Base-by-base conservation (phyloP, 2,329 filamentous ascomycete species). In the Didymella arachidicola region DNA sequence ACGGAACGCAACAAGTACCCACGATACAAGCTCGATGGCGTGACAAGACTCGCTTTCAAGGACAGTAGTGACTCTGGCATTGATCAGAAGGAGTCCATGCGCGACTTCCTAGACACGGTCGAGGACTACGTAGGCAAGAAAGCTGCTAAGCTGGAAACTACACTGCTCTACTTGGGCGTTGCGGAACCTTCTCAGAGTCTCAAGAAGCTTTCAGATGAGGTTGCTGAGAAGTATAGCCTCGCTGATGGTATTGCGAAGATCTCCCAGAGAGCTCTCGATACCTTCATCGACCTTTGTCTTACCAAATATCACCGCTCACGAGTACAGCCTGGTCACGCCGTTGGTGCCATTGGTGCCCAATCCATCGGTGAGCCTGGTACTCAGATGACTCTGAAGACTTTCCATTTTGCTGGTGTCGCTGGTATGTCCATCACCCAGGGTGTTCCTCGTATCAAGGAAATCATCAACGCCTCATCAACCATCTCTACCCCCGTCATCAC, bases 401-500 rank as follows among this genome's bases (percentile, higher is more conserved):
- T 98, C 87, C 95, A 98, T 90, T 99, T 99, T 82, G 95, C 95
- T 74, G 95, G 95, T 90, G 95, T 99, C 64, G 95, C 95, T 42
- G 94, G 94, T 77, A 98, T 99, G 95, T 97, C 92, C 84, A 97
- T 99, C 74, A 99, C 95, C 0, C 92, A 97, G 74, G 95, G 95
- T 91, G 95, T 99, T 7, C 95, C 95, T 1, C 94, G 95, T 88
- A 99, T 99, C 82, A 99, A 99, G 80, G 95, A 99, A 83, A 99
- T 99, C 67, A 99, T 99, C 87, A 99, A 99, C 79, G 95, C 95
- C 6, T 97, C 93, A 8, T 96, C 93, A 76, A 82, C 83, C 48
- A 99, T 99, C 78, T 96, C 91, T 76, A 99, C 95, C 0, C 95
- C 95, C 0, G 90, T 99, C 73, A 96, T 99, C 67, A 88, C 86